phyloP scores from a whole-genome alignment of 192 early-diverging fungal species.

The Podila clonocystis region DNA sequence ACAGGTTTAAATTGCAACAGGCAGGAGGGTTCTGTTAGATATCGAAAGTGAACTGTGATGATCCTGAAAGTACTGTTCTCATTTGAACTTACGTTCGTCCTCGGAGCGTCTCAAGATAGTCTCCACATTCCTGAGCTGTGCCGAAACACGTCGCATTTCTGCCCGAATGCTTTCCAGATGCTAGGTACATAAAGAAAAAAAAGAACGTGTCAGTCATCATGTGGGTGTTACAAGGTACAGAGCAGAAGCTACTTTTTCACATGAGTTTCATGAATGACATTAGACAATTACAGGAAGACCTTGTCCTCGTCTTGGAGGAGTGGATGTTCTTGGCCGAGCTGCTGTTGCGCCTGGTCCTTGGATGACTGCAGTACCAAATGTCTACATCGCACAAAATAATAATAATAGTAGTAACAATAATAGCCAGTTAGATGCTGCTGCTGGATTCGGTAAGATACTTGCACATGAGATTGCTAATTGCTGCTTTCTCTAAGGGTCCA shows the following conservation, averaged over 20 bases:
- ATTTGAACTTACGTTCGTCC: conserved; percentile 22
- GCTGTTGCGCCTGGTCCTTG: conserved; percentile 11
- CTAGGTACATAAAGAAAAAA: conserved; percentile 10
- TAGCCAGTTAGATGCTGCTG: background rate
- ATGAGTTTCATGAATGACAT: conserved; percentile 22
- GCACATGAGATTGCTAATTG: background rate
- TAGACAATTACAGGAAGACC: conserved; percentile 24
- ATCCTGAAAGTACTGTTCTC: background rate
- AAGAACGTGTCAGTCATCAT: background rate
- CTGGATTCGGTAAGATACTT: background rate
- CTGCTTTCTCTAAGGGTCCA: background rate
- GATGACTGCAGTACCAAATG: conserved; percentile 12
- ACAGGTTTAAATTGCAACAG: background rate
- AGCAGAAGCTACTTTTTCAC: conserved; percentile 13
- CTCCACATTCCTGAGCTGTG: conserved; percentile 44
- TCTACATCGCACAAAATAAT: conserved; percentile 5
- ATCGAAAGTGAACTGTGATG: background rate
- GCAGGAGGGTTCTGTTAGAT: background rate
- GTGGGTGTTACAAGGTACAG: background rate
- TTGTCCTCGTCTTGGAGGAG: conserved; percentile 22
- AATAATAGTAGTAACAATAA: background rate
- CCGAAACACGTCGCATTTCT: conserved; percentile 30
- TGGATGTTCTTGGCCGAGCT: conserved; percentile 12
- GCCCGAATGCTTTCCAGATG: conserved; percentile 41
- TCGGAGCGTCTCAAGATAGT: conserved; percentile 37